phyloP scores from a whole-genome alignment of 2,329 filamentous ascomycete genomes.

The Teratosphaeria nubilosa region DNA sequence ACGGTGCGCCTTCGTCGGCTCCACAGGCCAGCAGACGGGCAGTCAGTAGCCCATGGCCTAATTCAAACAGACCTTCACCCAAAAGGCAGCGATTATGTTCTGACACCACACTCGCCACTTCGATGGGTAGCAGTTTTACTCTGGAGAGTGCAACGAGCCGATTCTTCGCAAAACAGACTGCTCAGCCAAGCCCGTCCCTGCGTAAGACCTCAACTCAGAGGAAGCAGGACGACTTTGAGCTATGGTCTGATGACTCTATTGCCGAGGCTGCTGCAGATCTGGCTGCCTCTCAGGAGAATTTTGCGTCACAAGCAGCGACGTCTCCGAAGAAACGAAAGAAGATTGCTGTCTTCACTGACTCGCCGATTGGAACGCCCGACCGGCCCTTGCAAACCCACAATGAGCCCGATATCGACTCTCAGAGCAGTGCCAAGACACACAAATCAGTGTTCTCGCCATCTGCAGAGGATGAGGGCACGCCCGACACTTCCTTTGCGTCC shows the following conservation, averaged over 20 bases:
- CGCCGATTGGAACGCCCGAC: neutral
- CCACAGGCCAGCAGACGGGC: conserved; percentile 33
- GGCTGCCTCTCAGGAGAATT: conserved; percentile 8
- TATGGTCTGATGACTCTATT: conserved; percentile 40
- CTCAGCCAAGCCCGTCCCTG: conserved; percentile 32
- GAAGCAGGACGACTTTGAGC: conserved; percentile 31
- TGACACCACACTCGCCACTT: conserved; percentile 24
- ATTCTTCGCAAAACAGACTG: conserved; percentile 31
- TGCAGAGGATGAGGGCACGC: conserved; percentile 7
- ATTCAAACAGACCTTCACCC: conserved; percentile 16
- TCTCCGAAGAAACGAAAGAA: conserved; percentile 21
- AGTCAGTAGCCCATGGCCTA: conserved; percentile 24
- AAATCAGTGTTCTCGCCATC: conserved; percentile 3
- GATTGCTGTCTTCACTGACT: conserved; percentile 17
- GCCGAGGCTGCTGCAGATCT: conserved; percentile 33
- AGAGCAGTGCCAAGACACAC: conserved; percentile 1
- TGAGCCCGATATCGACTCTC: conserved; percentile 2
- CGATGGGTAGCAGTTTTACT: conserved; percentile 13
- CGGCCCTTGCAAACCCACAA: neutral
- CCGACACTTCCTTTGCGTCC: conserved; percentile 17
- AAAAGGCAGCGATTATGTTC: conserved; percentile 38
- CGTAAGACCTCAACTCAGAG: conserved; percentile 25
- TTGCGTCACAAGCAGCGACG: conserved; percentile 3
- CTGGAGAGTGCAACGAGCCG: conserved; percentile 31
- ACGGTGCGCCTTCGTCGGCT: conserved; percentile 29